phyloP scores from a whole-genome alignment of 2,329 filamentous ascomycete genomes.

The Lomentospora prolificans region DNA sequence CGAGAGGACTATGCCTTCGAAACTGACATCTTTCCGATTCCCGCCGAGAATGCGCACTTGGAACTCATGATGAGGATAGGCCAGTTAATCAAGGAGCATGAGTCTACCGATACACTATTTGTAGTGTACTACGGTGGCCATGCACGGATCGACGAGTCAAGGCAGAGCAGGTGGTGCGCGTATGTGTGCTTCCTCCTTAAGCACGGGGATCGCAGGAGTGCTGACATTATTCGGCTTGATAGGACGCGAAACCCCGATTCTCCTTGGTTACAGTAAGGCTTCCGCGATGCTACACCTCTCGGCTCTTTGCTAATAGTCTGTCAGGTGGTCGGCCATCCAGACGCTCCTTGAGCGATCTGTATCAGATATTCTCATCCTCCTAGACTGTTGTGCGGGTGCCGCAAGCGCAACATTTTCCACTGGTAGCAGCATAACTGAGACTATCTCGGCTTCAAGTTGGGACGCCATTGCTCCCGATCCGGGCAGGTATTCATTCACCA shows the following conservation, averaged over 20 bases:
- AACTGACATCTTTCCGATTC: conserved; percentile 48
- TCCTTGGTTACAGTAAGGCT: conserved; percentile 45
- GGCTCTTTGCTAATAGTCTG: conserved; percentile 8
- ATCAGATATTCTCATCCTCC: conserved; percentile 47
- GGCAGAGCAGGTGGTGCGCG: conserved; percentile 52
- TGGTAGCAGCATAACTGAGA: conserved; percentile 50
- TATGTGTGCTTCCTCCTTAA: conserved; percentile 22
- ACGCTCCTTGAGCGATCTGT: conserved; percentile 46
- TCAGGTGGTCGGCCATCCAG: conserved; percentile 50
- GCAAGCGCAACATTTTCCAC: conserved; percentile 50
- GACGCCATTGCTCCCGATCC: conserved; percentile 51
- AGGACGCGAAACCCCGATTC: conserved; percentile 41
- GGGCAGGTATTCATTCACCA: conserved; percentile 50
- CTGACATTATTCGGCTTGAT: not conserved
- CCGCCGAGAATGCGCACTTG: conserved; percentile 47
- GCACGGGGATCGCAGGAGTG: not conserved
- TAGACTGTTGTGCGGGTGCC: conserved; percentile 51
- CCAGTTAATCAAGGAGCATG: conserved; percentile 46
- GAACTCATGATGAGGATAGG: conserved; percentile 48
- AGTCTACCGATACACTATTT: conserved; percentile 45
- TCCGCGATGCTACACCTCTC: no score
- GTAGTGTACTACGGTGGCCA: conserved; percentile 51
- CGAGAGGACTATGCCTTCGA: conserved; percentile 45
- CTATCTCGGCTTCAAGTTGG: conserved; percentile 53
- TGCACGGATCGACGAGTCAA: conserved; percentile 47